Evolutionary conservation across 2,329 filamentous ascomycete genomes (phyloP).

Genomic region (Alternaria infectoria): DNA sequence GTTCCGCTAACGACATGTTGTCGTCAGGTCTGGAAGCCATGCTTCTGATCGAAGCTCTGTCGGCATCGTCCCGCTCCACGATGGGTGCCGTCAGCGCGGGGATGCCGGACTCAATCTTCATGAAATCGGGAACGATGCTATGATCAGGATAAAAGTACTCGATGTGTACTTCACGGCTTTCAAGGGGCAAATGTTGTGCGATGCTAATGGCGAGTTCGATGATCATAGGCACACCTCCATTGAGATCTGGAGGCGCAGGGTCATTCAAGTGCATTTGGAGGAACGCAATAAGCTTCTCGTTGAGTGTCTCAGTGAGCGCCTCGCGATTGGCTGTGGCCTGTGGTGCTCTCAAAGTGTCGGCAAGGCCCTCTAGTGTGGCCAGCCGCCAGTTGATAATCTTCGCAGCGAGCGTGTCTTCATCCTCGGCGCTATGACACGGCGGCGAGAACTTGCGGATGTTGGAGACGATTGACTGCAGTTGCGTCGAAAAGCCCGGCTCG

Average conservation of each 20-base stretch:
- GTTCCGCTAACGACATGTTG: constrained; percentile 34
- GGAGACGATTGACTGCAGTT: constrained; percentile 84
- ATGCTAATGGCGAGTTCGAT: constrained; percentile 89
- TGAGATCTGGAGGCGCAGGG: constrained; percentile 79
- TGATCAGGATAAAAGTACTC: constrained; percentile 83
- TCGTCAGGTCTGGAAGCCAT: constrained; percentile 43
- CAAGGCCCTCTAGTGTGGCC: constrained; percentile 89
- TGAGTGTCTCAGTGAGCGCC: constrained; percentile 63
- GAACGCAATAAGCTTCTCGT: constrained; percentile 71
- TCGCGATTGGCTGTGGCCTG: constrained; percentile 70
- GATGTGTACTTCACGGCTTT: constrained; percentile 88
- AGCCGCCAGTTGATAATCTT: constrained; percentile 94
- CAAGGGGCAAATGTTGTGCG: constrained; percentile 82
- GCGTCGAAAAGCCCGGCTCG: constrained; percentile 74
- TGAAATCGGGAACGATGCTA: constrained; percentile 71
- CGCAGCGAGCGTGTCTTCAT: constrained; percentile 83
- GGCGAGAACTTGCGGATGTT: constrained; percentile 83
- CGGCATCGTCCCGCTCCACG: constrained; percentile 49
- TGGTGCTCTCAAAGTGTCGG: constrained; percentile 69
- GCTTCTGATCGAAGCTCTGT: constrained; percentile 47
- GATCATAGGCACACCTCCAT: constrained; percentile 89
- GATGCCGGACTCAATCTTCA: constrained; percentile 78
- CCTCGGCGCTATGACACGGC: constrained; percentile 77
- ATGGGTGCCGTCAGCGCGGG: constrained; percentile 55
- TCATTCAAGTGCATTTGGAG: constrained; percentile 77